A percentile compares a stretch with the other conserved stretches of the same genome.
Evolutionary conservation across 805 yeast genomes (phyloP).

Genomic region (Candida glaebosa): DNA sequence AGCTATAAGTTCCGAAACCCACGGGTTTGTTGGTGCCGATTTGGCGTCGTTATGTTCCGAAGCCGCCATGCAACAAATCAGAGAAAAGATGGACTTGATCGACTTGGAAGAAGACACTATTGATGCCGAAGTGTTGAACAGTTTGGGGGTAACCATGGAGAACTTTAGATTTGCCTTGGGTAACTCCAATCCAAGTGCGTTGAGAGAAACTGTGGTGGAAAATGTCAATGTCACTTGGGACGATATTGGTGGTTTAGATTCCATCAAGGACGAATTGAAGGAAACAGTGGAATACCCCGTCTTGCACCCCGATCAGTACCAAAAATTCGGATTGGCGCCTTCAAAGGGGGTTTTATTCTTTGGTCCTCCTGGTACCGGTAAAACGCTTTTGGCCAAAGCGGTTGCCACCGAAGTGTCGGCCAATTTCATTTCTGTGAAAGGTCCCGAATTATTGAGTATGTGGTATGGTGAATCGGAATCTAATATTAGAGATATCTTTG

Average conservation of each 20-base stretch:
- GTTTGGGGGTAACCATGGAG: conserved; percentile 98
- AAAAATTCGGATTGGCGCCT: conserved; percentile 96
- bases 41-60: conserved; percentile 98
- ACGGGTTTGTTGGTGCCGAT: conserved; percentile 99
- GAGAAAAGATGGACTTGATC: conserved; percentile 98
- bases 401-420: conserved; percentile 97
- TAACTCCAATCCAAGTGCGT: conserved; percentile 96
- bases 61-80: conserved; percentile 99
- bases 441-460: conserved; percentile 96
- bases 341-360: conserved; percentile 97
- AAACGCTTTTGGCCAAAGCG: conserved; percentile 92
- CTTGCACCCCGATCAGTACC: conserved; percentile 96
- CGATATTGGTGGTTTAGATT: conserved; percentile 98
- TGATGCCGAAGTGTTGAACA: conserved; percentile 94
- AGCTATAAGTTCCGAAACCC: conserved; percentile 94
- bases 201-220: conserved; percentile 99
- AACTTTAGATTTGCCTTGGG: conserved; percentile 97
- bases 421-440: conserved; percentile 91
- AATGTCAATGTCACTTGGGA: conserved; percentile 99
- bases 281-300: conserved; percentile 99
- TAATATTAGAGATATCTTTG: conserved; percentile 95
- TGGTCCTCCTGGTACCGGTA: conserved; percentile 99
- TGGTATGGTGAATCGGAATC: conserved; percentile 99
- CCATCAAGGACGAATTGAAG: conserved; percentile 92
- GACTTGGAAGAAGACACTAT: conserved; percentile 95